Evolutionary conservation across 1,284 basidiomycete genomes (phyloP).

Genomic region (Fomes fomentarius): DNA sequence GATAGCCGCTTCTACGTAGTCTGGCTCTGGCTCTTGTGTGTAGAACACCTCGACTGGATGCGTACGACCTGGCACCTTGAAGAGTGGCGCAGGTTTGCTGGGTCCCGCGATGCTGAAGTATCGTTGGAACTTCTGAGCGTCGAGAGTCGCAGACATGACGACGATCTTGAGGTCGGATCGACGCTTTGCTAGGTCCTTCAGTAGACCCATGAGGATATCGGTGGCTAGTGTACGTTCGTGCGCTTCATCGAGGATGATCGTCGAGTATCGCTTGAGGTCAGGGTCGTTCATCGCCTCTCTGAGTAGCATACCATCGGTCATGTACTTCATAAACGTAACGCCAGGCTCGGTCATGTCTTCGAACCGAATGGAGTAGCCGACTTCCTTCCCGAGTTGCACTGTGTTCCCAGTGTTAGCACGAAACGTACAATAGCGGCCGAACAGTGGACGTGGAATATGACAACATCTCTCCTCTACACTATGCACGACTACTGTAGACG

Average conservation of each 20-base stretch:
- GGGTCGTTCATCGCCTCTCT: conserved; percentile 98
- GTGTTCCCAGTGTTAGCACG: conserved; percentile 6
- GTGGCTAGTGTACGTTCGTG: conserved; percentile 98
- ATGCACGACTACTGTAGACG: no score
- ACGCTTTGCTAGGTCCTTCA: conserved; percentile 76
- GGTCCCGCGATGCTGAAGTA: conserved; percentile 79
- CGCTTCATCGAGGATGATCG: conserved; percentile 98
- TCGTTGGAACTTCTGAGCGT: conserved; percentile 95
- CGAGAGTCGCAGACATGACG: conserved; percentile 98
- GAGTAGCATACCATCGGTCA: conserved; percentile 98
- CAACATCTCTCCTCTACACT: no score
- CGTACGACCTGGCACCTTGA: conserved; percentile 96
- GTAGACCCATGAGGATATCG: conserved; percentile 96
- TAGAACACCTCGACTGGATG: conserved; percentile 98
- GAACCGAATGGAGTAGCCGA: conserved; percentile 99
- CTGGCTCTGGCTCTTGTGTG: conserved; percentile 93
- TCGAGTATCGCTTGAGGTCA: conserved; percentile 87
- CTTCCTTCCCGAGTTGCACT: conserved; percentile 92
- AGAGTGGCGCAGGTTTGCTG: conserved; percentile 71
- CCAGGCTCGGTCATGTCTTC: conserved; percentile 96
- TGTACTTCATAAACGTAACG: conserved; percentile 95
- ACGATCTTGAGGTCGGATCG: conserved; percentile 95
- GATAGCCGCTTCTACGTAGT: conserved; percentile 98
- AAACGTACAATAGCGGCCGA: no score
- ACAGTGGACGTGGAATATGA: background rate